Evolutionary conservation across 371 early-diverging fungal species (phyloP), one percentile per base, ranked within the genome.

Genomic region (Mortierella sp.): DNA sequence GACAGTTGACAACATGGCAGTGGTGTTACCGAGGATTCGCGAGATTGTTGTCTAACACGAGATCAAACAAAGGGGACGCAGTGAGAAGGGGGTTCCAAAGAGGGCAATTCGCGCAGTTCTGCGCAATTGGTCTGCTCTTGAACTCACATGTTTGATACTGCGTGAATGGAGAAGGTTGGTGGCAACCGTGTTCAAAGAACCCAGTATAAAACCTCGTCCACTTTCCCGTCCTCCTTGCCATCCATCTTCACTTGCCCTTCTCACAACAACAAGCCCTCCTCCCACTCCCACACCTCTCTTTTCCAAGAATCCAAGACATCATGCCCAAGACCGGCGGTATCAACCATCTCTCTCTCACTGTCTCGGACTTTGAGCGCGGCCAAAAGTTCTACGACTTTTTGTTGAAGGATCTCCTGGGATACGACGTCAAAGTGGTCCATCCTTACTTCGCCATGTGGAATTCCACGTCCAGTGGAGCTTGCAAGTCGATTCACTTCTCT

Each of bases 311-410:
- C 21, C 44, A 21, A 21, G n/a, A n/a, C 14, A 52, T 21, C 55
- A 73, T 73, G 73, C 22, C 54, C 41, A 50, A 57, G 47, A 49
- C 61, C 24, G 76, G 69, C 41, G 19, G 69, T 31, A 17, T 76
- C 46, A 34, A 39, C 47, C 76, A 76, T 13, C 16, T 76, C 48
- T 21, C 39, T 14, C 44, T 76, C 29, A 63, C 76, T 25, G 41
- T 37, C 48, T 57, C 64, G 31, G 69, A 76, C 57, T 57, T 52
- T n/a, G 61, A 60, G 31, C 16, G 13, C 21, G 41, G 64, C 61
- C 56, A 60, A 46, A 68, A 60, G 65, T 76, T 68, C 44, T 76
- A 76, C 53, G 5, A 31, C 34, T 57, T 64, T 24, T 43, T 76
- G 37, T 47, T 76, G 21, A 44, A 39, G 19, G 69, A 76, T 19